phyloP scores from a whole-genome alignment of 495 filamentous ascomycete genomes.

The Gamarada debralockiae region DNA sequence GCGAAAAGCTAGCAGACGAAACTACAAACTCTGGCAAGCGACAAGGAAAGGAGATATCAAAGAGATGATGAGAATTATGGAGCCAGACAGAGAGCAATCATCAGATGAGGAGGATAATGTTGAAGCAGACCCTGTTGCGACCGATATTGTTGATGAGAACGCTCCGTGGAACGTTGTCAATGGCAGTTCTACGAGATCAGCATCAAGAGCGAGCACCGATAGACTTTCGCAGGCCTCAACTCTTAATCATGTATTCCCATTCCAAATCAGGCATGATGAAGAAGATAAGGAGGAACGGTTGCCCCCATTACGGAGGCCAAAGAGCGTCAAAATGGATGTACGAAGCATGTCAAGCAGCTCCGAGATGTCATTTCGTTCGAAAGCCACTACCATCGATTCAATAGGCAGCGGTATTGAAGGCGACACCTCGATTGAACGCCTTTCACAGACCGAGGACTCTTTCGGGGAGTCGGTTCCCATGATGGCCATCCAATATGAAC shows the following conservation, averaged over 20 bases:
- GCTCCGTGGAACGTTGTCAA: constrained; percentile 36
- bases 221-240: constrained; percentile 46
- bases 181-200: constrained; percentile 40
- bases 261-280: constrained; percentile 52
- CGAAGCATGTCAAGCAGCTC: constrained; percentile 85
- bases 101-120: constrained; percentile 40
- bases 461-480: constrained; percentile 85
- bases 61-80: constrained; percentile 74
- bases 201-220: constrained; percentile 38
- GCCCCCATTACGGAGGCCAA: constrained; percentile 51
- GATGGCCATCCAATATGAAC: constrained; percentile 88
- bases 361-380: constrained; percentile 69
- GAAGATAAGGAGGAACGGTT: constrained; percentile 27
- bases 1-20: constrained; percentile 77
- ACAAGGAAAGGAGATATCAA: constrained; percentile 68
- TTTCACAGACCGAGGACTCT: constrained; percentile 76
- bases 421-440: constrained; percentile 76
- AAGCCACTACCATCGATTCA: constrained; percentile 72
- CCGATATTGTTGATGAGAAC: constrained; percentile 32
- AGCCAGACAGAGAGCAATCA: constrained; percentile 43
- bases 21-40: constrained; percentile 86
- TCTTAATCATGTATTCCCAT: constrained; percentile 85
- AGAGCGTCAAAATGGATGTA: constrained; percentile 84
- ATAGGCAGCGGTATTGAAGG: constrained; percentile 71
- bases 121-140: constrained; percentile 26